These are phyloP conservation scores for Mortierella sp. DNA, from an alignment of 371 early-diverging fungal genomes.

Conservation along the genomic window DNA sequence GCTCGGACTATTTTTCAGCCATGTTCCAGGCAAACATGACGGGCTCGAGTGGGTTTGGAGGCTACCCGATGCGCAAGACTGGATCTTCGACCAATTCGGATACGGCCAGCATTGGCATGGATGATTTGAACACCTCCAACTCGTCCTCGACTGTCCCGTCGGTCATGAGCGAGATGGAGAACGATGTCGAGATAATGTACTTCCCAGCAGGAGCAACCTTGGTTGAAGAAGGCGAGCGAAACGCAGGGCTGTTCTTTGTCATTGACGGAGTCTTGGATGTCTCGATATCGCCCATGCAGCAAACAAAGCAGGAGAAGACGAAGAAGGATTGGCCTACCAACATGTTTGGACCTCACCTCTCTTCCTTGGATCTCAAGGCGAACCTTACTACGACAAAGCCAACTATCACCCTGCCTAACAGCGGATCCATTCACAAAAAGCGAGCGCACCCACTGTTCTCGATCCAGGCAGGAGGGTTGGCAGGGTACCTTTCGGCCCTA, in stretches of 20 bases:
- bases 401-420: neutral
- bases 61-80: conserved; percentile 36
- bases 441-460: conserved; percentile 70
- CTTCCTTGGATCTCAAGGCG: conserved; percentile 41
- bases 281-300: conserved; percentile 66
- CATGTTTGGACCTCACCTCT: conserved; percentile 49
- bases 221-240: conserved; percentile 87
- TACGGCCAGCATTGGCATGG: conserved; percentile 37
- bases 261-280: conserved; percentile 92
- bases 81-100: conserved; percentile 41
- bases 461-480: conserved; percentile 89
- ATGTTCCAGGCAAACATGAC: conserved; percentile 47
- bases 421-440: conserved; percentile 12
- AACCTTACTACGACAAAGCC: conserved; percentile 8
- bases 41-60: conserved; percentile 24
- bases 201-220: conserved; percentile 81
- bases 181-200: conserved; percentile 78
- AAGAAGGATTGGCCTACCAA: conserved; percentile 22
- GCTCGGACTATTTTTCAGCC: conserved; percentile 50
- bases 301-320: conserved; percentile 29
- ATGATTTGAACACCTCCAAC: conserved; percentile 60
- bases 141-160: conserved; percentile 60
- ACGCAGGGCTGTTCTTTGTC: conserved; percentile 91
- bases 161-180: conserved; percentile 62
- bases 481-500: conserved; percentile 92